Percentiles rank a stretch among this genome's conserved stretches.
Evolutionary conservation across 352 stramenopile species (phyloP).

Genomic region (Pythium folliculosum): DNA sequence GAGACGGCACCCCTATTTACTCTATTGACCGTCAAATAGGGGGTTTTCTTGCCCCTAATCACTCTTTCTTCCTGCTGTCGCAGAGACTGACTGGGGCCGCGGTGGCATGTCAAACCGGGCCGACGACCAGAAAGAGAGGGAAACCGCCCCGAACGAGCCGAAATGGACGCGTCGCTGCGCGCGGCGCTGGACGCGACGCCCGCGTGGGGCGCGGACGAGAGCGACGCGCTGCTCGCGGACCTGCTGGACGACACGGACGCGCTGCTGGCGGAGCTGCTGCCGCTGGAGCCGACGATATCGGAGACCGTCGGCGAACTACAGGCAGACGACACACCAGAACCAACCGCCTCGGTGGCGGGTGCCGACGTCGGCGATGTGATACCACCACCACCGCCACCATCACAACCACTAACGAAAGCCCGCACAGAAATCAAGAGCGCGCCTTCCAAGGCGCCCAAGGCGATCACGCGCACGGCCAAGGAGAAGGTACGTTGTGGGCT

Average conservation of each 20-base stretch:
- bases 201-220: slow-evolving; percentile 4
- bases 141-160: neutral
- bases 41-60: no score
- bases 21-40: no score
- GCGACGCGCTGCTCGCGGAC: slow-evolving; percentile 14
- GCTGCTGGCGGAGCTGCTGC: slow-evolving; percentile 14
- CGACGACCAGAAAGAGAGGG: neutral
- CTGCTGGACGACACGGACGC: slow-evolving; percentile 15
- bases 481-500: neutral
- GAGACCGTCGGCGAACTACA: neutral
- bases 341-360: no score
- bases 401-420: neutral
- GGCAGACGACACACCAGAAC: neutral
- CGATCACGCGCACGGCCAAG: slow-evolving; percentile 13
- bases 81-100: no score
- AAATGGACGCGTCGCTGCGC: neutral
- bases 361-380: no score
- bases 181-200: slow-evolving; percentile 2
- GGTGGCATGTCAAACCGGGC: neutral
- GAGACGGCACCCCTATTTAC: no score
- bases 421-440: neutral
- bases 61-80: no score
- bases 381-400: no score
- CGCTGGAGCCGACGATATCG: neutral
- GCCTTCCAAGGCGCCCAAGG: neutral